These are phyloP conservation scores for Rhizopogon rudus DNA, from an alignment of 768 basidiomycete species.

Conservation along the genomic window DNA sequence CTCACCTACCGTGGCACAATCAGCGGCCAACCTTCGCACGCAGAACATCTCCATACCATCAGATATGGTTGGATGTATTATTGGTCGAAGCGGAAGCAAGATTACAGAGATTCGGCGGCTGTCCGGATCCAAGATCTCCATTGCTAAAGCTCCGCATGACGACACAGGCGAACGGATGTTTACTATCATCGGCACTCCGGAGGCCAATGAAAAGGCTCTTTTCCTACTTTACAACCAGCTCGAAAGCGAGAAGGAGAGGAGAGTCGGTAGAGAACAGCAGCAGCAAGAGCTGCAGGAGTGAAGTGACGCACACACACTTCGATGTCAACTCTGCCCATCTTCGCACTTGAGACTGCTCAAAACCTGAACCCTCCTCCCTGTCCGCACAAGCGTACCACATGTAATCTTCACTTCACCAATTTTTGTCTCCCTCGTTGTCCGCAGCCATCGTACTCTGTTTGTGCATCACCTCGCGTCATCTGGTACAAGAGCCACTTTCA, in stretches of 20 bases:
- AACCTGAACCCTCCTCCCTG: constrained; percentile 5
- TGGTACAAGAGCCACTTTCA: constrained; percentile 14
- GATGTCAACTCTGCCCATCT: background rate
- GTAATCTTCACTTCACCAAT: constrained; percentile 11
- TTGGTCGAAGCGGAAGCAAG: constrained; percentile 95
- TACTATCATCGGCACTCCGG: constrained; percentile 93
- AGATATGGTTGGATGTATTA: constrained; percentile 98
- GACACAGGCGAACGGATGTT: constrained; percentile 99
- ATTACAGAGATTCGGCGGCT: constrained; percentile 99
- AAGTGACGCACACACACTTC: background rate
- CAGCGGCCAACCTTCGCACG: constrained; percentile 82
- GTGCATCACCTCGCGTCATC: constrained; percentile 7
- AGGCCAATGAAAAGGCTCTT: constrained; percentile 96
- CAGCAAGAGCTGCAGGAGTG: constrained; percentile 65
- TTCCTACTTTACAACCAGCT: constrained; percentile 97
- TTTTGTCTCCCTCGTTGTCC: constrained; percentile 22
- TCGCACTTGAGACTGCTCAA: constrained; percentile 3
- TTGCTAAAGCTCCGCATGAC: constrained; percentile 98
- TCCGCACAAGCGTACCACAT: constrained; percentile 1
- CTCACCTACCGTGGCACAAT: constrained; percentile 46
- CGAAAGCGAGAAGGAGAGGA: constrained; percentile 93
- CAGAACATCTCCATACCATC: constrained; percentile 99
- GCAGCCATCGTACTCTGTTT: constrained; percentile 4
- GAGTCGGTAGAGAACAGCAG: constrained; percentile 80
- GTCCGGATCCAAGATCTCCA: constrained; percentile 96